These are phyloP conservation scores for Pulveroboletus sp. DNA, from an alignment of 768 basidiomycete species.

Conservation along the genomic window DNA sequence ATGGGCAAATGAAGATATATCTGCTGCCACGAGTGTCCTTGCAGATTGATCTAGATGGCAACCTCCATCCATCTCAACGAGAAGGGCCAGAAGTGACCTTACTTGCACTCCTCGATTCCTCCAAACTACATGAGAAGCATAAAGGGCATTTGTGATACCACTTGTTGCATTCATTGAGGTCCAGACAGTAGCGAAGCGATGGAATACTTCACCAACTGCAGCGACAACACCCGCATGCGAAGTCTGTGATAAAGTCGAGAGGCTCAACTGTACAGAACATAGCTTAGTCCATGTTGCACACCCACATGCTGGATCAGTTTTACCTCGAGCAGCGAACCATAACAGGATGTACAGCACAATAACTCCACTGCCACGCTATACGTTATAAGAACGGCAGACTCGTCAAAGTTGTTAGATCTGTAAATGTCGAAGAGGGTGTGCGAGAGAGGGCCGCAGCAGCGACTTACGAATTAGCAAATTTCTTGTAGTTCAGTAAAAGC, in stretches of 20 bases:
- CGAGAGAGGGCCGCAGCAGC: not conserved
- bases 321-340: slow-evolving; percentile 67
- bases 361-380: slow-evolving; percentile 58
- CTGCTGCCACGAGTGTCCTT: slow-evolving; percentile 55
- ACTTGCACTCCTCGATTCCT: slow-evolving; percentile 62
- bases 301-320: slow-evolving; percentile 6
- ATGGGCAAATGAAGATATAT: slow-evolving; percentile 56
- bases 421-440: not conserved
- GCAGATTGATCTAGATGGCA: slow-evolving; percentile 49
- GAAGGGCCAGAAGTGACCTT: slow-evolving; percentile 54
- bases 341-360: slow-evolving; percentile 59
- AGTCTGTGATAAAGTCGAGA: slow-evolving; percentile 50
- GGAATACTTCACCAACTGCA: slow-evolving; percentile 66
- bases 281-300: slow-evolving; percentile 5
- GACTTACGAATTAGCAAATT: slow-evolving; percentile 46
- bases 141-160: slow-evolving; percentile 54
- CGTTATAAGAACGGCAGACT: slow-evolving; percentile 41
- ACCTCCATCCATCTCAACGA: slow-evolving; percentile 62
- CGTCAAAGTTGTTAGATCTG: slow-evolving; percentile 30
- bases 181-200: slow-evolving; percentile 70
- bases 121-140: slow-evolving; percentile 58
- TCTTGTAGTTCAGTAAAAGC: slow-evolving; percentile 67
- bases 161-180: slow-evolving; percentile 64
- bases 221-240: slow-evolving; percentile 49
- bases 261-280: slow-evolving; percentile 40